phyloP scores from a whole-genome alignment of 208 protist species.

The Leishmania gerbilli region DNA sequence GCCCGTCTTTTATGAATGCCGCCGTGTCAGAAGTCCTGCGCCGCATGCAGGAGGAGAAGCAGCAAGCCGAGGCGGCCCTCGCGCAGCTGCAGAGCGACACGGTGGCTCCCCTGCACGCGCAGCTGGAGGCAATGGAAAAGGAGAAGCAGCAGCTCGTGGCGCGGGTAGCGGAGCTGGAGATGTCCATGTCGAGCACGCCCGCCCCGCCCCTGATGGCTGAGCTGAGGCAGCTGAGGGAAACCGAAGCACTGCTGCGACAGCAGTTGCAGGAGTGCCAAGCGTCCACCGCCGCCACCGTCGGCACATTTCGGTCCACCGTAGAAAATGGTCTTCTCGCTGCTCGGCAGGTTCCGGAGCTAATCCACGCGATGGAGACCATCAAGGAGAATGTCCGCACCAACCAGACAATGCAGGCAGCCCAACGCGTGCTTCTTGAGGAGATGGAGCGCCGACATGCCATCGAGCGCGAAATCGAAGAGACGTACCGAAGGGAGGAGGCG shows the following conservation, averaged over 20 bases:
- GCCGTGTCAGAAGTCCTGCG: constrained; percentile 29
- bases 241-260: constrained; percentile 49
- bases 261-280: constrained; percentile 44
- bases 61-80: constrained; percentile 34
- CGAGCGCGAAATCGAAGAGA: constrained; percentile 27
- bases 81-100: constrained; percentile 35
- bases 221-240: constrained; percentile 55
- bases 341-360: constrained; percentile 24
- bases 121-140: constrained; percentile 48
- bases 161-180: constrained; percentile 45
- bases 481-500: constrained; percentile 21
- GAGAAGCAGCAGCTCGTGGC: constrained; percentile 43
- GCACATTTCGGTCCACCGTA: constrained; percentile 30
- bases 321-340: constrained; percentile 29
- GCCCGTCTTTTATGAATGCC: constrained; percentile 7
- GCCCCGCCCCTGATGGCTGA: constrained; percentile 57
- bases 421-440: constrained; percentile 30
- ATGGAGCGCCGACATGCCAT: constrained; percentile 24
- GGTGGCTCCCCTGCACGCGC: constrained; percentile 44
- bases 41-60: constrained; percentile 46
- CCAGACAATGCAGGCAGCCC: constrained; percentile 23
- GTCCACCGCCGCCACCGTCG: constrained; percentile 23
- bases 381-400: constrained; percentile 29
- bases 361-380: constrained; percentile 32
- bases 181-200: constrained; percentile 32